Evolutionary conservation across 2,329 filamentous ascomycete genomes (phyloP).

Genomic region (Exophiala spinifera): DNA sequence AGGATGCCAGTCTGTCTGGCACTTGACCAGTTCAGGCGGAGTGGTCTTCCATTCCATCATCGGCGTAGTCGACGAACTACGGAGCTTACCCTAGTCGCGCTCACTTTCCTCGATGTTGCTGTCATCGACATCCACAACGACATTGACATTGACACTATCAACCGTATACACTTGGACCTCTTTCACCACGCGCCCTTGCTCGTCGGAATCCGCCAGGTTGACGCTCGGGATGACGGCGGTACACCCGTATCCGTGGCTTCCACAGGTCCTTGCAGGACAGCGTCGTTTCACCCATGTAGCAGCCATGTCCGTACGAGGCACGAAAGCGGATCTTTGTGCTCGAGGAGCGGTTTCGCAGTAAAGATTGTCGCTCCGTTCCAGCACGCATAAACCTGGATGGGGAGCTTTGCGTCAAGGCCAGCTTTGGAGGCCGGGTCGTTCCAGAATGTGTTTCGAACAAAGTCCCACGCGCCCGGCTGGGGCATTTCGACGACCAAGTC

Average conservation of each 20-base stretch:
- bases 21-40: slow-evolving; percentile 29
- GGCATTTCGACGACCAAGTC: slow-evolving; percentile 57
- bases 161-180: slow-evolving; percentile 48
- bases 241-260: slow-evolving; percentile 47
- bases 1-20: slow-evolving; percentile 16
- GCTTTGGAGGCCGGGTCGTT: slow-evolving; percentile 41
- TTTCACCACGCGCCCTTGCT: slow-evolving; percentile 48
- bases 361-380: slow-evolving; percentile 59
- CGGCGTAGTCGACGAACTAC: slow-evolving; percentile 2
- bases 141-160: slow-evolving; percentile 15
- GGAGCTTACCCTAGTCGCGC: too few relatives aligned
- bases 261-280: slow-evolving; percentile 59
- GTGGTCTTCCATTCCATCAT: slow-evolving; percentile 26
- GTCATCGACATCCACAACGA: too few relatives aligned
- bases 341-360: slow-evolving; percentile 47
- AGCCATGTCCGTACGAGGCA: slow-evolving; percentile 42
- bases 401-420: slow-evolving; percentile 38
- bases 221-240: slow-evolving; percentile 57
- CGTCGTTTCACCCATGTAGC: slow-evolving; percentile 54
- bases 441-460: slow-evolving; percentile 53
- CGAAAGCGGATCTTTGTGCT: slow-evolving; percentile 47
- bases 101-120: too few relatives aligned
- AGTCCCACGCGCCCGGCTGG: slow-evolving; percentile 49
- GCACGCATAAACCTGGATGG: slow-evolving; percentile 60
- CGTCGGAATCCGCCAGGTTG: slow-evolving; percentile 55